These are phyloP conservation scores for Monosporascus sp. DNA, from an alignment of 2,329 filamentous ascomycete genomes.

Conservation along the genomic window DNA sequence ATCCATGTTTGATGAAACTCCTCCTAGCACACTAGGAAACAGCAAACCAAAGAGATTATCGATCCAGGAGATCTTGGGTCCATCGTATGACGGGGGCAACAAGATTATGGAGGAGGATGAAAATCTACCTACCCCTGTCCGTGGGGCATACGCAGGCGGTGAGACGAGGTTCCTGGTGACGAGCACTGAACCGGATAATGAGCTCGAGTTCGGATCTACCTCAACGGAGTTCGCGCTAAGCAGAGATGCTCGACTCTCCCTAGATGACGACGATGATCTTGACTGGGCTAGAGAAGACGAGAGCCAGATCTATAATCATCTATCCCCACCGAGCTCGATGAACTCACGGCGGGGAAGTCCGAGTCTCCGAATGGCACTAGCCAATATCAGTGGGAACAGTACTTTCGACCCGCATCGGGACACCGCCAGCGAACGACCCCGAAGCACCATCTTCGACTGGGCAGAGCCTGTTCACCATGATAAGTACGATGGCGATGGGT, in stretches of 20 bases:
- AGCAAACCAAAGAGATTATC: slow-evolving; percentile 49
- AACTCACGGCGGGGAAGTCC: slow-evolving; percentile 49
- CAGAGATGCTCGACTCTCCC: slow-evolving; percentile 44
- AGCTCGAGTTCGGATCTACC: slow-evolving; percentile 15
- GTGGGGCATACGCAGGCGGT: slow-evolving; percentile 27
- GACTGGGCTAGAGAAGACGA: slow-evolving; percentile 58
- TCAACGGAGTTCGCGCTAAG: slow-evolving; percentile 28
- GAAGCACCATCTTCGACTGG: slow-evolving; percentile 75
- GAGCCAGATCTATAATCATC: slow-evolving; percentile 45
- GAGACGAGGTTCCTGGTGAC: slow-evolving; percentile 19
- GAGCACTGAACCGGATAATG: slow-evolving; percentile 15
- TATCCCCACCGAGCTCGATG: slow-evolving; percentile 54
- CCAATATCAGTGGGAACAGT: slow-evolving; percentile 44
- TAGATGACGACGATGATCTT: slow-evolving; percentile 59
- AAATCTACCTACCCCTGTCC: slow-evolving; percentile 45
- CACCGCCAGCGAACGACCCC: slow-evolving; percentile 41
- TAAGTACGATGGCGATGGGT: slow-evolving; percentile 52
- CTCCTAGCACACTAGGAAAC: slow-evolving; percentile 51
- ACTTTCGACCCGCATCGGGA: slow-evolving; percentile 30
- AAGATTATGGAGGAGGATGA: slow-evolving; percentile 62
- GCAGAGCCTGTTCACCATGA: slow-evolving; percentile 60
- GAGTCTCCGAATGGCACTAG: slow-evolving; percentile 48
- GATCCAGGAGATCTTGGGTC: slow-evolving; percentile 53
- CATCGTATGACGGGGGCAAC: slow-evolving; percentile 48
- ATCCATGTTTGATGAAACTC: slow-evolving; percentile 77